Conservation (phyloP, 2,329 filamentous ascomycete genomes). For the Metarhizium anisopliae region DNA sequence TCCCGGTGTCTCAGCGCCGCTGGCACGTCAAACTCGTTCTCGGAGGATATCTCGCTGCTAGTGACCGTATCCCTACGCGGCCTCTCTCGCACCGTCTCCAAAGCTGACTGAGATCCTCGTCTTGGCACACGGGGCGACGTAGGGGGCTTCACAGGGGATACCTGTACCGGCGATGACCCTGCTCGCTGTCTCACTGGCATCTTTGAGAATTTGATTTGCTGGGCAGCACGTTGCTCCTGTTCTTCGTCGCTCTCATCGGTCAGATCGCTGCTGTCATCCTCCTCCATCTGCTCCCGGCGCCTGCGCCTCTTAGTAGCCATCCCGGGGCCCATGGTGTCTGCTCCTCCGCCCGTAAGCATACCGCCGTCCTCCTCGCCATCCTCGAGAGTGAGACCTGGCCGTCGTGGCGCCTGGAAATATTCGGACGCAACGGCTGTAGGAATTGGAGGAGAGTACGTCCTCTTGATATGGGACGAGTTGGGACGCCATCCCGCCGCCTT, state of each 20-base stretch:
- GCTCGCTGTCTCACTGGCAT: constrained; percentile 83
- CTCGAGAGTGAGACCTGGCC: constrained; percentile 54
- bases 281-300: constrained; percentile 66
- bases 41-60: constrained; percentile 74
- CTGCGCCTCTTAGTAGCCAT: constrained; percentile 58
- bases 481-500: constrained; percentile 74
- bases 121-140: constrained; percentile 42
- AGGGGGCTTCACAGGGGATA: constrained; percentile 50
- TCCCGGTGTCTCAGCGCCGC: constrained; percentile 56
- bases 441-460: constrained; percentile 79
- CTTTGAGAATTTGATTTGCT: constrained; percentile 93
- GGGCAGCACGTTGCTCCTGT: constrained; percentile 63
- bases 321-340: constrained; percentile 60
- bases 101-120: constrained; percentile 61
- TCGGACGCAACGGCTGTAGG: constrained; percentile 74
- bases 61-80: constrained; percentile 68
- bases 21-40: constrained; percentile 66
- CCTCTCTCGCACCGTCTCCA: constrained; percentile 62
- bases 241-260: constrained; percentile 81
- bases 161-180: constrained; percentile 78
- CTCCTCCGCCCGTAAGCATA: constrained; percentile 59
- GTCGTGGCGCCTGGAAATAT: constrained; percentile 68
- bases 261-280: constrained; percentile 77
- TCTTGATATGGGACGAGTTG: constrained; percentile 66
- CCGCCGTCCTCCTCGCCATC: constrained; percentile 66